Base-by-base conservation (phyloP, 2,329 filamentous ascomycete species). In the Arachnomyces sp. region DNA sequence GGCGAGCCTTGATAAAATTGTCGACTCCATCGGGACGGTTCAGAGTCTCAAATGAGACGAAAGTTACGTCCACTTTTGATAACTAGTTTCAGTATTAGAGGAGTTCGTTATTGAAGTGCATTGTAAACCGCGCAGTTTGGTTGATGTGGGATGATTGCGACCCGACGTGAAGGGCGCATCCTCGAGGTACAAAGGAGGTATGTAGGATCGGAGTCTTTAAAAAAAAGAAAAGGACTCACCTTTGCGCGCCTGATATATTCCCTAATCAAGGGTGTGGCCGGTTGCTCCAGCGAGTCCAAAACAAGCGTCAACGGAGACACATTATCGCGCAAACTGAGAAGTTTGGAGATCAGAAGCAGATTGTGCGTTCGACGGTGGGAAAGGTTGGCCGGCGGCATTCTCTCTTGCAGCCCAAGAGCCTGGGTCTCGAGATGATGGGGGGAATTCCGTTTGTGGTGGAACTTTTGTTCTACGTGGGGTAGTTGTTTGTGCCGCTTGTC, bases 251-350 rank as follows among this genome's bases (percentile, higher is more conserved):
- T 69, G 39, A 84, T 76, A 61, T 90, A 85, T 61, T 94, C 88
- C 13, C 69, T 65, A 2, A 90, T 48, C 3, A 94, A 65, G 0
- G 81, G 80, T 20, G 70, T 72, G 5, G 80, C 84, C 17, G 81
- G 79, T 64, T 94, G 88, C 64, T 94, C 87, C 20, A 95, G 70
- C 28, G 74, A 85, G 61, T 96, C 90, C 42, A 94, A 71, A 2
- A 95, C 65, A 17, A 96, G 69, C 0, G 89, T 95, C 54, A 96
- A 79, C 2, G 90, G 90, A 36, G 87, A 94, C 11, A 83, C 79
- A 42, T 78, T 79, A 60, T 92, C 84, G 46, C 86, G 76, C 41
- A 86, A 70, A 55, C 81, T 85, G 47, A 94, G 71, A 2, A 94
- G 70, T 56, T 87, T 89, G 47, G 88, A 84, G 40, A 94, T 79